These are phyloP conservation scores for Lipomyces spencermartinsiae DNA, from an alignment of 805 yeast genomes.

Conservation along the genomic window DNA sequence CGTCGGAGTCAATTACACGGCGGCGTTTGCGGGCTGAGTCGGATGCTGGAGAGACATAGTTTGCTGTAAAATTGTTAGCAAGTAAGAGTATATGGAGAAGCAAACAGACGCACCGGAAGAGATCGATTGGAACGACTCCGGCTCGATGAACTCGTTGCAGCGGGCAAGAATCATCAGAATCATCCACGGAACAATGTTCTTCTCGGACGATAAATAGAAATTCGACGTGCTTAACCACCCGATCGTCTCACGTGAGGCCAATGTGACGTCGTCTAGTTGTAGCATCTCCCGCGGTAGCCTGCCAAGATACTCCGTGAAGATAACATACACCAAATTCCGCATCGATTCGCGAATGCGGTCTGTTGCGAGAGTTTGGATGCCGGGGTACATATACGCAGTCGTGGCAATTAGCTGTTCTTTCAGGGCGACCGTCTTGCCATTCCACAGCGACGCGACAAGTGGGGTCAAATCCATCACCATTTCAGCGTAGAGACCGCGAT, in stretches of 20 bases:
- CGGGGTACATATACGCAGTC: conserved; percentile 20
- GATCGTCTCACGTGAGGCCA: background rate
- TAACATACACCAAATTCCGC: conserved; percentile 5
- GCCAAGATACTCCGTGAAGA: conserved; percentile 24
- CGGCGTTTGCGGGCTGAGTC: conserved; percentile 12
- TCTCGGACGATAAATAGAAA: conserved; percentile 19
- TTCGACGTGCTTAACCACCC: conserved; percentile 14
- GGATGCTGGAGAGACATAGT: background rate
- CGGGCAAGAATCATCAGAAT: conserved; percentile 25
- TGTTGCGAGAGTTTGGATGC: conserved; percentile 5
- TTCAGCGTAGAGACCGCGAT: background rate
- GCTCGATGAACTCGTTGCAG: conserved; percentile 11
- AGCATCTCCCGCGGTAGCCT: conserved; percentile 21
- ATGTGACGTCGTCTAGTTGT: conserved; percentile 22
- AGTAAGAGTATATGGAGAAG: background rate
- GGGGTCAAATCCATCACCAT: conserved; percentile 11
- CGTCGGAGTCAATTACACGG: conserved; percentile 6
- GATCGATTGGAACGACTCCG: conserved; percentile 2
- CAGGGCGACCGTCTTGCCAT: conserved; percentile 9
- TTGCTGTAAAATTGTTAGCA: background rate
- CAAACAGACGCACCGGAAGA: background rate
- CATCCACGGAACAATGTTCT: conserved; percentile 21
- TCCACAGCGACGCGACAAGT: conserved; percentile 22
- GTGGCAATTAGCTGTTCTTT: conserved; percentile 27
- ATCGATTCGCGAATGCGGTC: conserved; percentile 12